Evolutionary conservation across 768 basidiomycete genomes (phyloP).

Genomic region (Boletus edulis): DNA sequence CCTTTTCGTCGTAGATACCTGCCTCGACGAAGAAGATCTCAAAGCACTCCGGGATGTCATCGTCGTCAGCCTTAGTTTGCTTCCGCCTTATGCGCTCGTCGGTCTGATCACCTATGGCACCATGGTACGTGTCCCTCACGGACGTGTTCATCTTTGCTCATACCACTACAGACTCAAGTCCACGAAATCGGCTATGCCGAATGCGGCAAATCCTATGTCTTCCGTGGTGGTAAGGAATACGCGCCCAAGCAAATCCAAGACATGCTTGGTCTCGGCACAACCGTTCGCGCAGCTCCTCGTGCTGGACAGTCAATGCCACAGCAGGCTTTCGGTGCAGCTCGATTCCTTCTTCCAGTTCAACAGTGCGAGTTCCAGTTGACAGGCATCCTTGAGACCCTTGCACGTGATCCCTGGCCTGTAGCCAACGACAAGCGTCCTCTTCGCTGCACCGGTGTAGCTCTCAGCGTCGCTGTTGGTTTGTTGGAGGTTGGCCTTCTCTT

Average conservation of each 20-base stretch:
- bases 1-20: constrained; percentile 96
- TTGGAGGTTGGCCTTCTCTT: constrained; percentile 58
- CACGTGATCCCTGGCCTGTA: constrained; percentile 96
- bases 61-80: constrained; percentile 87
- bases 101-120: constrained; percentile 96
- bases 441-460: constrained; percentile 92
- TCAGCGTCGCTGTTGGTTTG: constrained; percentile 90
- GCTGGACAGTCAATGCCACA: constrained; percentile 81
- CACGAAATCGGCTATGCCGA: constrained; percentile 97
- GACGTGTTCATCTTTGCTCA: not conserved
- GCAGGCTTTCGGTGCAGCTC: constrained; percentile 78
- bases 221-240: constrained; percentile 98
- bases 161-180: constrained; percentile 77
- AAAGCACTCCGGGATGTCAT: constrained; percentile 95
- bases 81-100: constrained; percentile 93
- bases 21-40: constrained; percentile 92
- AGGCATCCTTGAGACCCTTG: constrained; percentile 82
- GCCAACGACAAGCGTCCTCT: constrained; percentile 91
- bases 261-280: constrained; percentile 83
- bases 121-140: constrained; percentile 59
- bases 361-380: constrained; percentile 97
- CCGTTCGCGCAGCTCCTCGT: constrained; percentile 80
- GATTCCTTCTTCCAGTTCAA: constrained; percentile 88
- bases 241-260: constrained; percentile 95
- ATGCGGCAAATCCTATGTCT: constrained; percentile 98